A percentile compares a stretch with the other conserved stretches of the same genome.
Evolutionary conservation across 2,329 filamentous ascomycete species (phyloP).

Genomic region (Epichloe glyceriae): DNA sequence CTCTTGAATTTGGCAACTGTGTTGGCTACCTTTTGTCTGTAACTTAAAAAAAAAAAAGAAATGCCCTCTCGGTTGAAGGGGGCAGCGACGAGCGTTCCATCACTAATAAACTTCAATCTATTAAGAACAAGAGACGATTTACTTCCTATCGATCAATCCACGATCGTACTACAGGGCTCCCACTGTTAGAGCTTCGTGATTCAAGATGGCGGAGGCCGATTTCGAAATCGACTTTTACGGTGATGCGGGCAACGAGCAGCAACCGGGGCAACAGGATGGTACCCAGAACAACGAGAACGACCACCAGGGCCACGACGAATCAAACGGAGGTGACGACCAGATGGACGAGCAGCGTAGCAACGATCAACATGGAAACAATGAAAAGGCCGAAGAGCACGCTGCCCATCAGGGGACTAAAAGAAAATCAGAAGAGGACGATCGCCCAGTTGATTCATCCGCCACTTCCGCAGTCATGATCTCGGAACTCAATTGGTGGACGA

Average conservation of each 20-base stretch:
- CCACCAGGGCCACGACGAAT: constrained; percentile 15
- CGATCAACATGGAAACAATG: constrained; percentile 13
- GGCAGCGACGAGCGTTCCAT: neutral
- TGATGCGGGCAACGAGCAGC: constrained; percentile 38
- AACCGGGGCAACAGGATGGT: constrained; percentile 18
- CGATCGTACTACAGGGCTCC: neutral
- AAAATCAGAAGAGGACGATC: constrained; percentile 45
- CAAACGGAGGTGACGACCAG: constrained; percentile 26
- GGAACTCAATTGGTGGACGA: constrained; percentile 93
- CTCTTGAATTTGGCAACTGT: constrained; percentile 7
- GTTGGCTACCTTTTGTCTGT: constrained; percentile 4
- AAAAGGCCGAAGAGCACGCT: constrained; percentile 12
- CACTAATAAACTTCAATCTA: constrained; percentile 2
- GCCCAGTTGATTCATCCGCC: constrained; percentile 45
- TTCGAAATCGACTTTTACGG: constrained; percentile 64
- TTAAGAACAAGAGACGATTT: constrained; percentile 1
- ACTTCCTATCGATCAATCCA: neutral
- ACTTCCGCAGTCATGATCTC: constrained; percentile 70
- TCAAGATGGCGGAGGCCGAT: constrained; percentile 53
- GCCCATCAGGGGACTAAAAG: constrained; percentile 42
- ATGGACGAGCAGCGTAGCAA: constrained; percentile 16
- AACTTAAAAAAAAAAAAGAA: constrained; percentile 1
- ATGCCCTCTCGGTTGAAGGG: neutral
- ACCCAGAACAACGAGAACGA: constrained; percentile 22
- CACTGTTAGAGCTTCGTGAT: neutral